Conservation (phyloP, 306 rosid species). For the Cucurbita ficifolia region DNA sequence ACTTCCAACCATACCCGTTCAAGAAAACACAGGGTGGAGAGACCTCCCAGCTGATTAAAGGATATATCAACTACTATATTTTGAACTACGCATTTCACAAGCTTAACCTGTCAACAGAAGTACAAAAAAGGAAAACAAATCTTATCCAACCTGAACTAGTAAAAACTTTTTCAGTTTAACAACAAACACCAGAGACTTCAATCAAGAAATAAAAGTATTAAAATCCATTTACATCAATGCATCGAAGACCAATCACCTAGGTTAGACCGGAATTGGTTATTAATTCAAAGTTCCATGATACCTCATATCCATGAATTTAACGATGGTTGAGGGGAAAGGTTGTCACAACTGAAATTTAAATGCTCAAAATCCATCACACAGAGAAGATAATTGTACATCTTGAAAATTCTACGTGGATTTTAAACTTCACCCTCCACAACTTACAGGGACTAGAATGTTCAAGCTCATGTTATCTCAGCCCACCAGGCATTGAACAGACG, state of each 20-base stretch:
- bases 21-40: conserved; percentile 71
- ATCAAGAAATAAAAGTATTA: not conserved
- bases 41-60: conserved; percentile 90
- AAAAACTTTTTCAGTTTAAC: not conserved
- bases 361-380: not conserved
- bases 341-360: not conserved
- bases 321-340: not conserved
- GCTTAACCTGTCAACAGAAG: conserved; percentile 62
- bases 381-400: not conserved
- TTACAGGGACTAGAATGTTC: not conserved
- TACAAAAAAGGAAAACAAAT: not conserved
- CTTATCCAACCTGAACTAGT: not conserved
- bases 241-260: not conserved
- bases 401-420: not conserved
- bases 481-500: not conserved
- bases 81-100: conserved; percentile 72
- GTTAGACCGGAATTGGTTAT: not conserved
- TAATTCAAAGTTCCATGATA: not conserved
- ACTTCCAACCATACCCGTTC: conserved; percentile 47
- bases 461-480: not conserved
- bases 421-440: not conserved
- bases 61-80: conserved; percentile 77
- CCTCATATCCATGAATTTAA: not conserved
- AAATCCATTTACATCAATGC: not conserved
- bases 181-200: not conserved